phyloP scores from a whole-genome alignment of 805 yeast species.

The Yamadazyma scolyti region DNA sequence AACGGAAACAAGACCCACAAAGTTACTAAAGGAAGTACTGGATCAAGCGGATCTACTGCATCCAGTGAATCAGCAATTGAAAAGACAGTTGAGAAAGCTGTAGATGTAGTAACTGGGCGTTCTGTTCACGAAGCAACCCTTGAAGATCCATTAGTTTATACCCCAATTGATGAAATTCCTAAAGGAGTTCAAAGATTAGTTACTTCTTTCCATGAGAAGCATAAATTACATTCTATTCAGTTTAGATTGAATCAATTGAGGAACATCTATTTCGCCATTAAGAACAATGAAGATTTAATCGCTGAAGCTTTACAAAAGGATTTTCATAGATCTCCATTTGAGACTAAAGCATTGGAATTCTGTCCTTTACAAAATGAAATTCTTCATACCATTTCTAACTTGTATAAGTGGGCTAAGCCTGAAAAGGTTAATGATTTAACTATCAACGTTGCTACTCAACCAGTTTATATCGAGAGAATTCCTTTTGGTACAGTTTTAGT shows the following conservation, averaged over 20 bases:
- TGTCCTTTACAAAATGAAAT: slow-evolving; percentile 52
- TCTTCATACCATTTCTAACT: slow-evolving; percentile 51
- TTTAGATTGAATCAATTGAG: slow-evolving; percentile 61
- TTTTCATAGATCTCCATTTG: slow-evolving; percentile 61
- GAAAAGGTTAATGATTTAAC: slow-evolving; percentile 38
- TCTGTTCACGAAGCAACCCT: too few species aligned
- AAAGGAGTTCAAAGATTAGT: slow-evolving; percentile 40
- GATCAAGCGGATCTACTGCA: too few species aligned
- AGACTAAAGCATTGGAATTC: slow-evolving; percentile 60
- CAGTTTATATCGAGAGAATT: slow-evolving; percentile 31
- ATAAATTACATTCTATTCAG: slow-evolving; percentile 49
- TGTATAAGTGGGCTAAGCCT: slow-evolving; percentile 61
- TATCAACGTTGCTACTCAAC: slow-evolving; percentile 24
- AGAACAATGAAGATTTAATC: slow-evolving; percentile 54
- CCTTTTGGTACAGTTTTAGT: slow-evolving; percentile 67
- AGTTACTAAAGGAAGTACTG: too few species aligned
- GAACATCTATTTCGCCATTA: slow-evolving; percentile 59
- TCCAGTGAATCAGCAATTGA: too few species aligned
- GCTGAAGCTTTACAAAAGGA: slow-evolving; percentile 61
- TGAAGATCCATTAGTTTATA: slow-evolving; percentile 26
- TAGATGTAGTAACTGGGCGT: too few species aligned
- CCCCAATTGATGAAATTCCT: slow-evolving; percentile 50
- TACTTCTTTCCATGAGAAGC: slow-evolving; percentile 38
- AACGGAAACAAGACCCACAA: too few species aligned
- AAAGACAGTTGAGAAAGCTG: too few species aligned